Conservation (phyloP, 176 grass and related monocot species). For the Phoenix dactylifera region DNA sequence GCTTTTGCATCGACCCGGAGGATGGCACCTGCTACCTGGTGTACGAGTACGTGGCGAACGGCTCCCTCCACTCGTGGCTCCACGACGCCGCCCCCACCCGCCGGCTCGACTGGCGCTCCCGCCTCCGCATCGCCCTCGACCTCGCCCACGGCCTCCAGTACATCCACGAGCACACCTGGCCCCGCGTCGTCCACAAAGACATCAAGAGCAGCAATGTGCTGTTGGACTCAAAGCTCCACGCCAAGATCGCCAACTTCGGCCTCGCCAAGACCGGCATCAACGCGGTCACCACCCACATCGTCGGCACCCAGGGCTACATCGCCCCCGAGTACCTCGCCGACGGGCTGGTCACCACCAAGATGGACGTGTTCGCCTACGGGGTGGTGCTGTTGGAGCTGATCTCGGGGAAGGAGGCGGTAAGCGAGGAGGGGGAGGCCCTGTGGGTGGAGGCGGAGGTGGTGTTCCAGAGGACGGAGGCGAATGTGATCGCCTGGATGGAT, state of each 20-base stretch:
- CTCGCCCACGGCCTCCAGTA: constrained; percentile 88
- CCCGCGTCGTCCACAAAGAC: constrained; percentile 98
- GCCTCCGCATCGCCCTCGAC: constrained; percentile 83
- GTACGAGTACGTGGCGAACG: constrained; percentile 94
- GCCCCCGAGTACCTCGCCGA: constrained; percentile 88
- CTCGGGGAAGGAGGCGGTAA: constrained; percentile 51
- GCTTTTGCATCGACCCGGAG: constrained; percentile 70
- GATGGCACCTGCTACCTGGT: constrained; percentile 81
- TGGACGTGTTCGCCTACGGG: constrained; percentile 93
- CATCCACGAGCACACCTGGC: constrained; percentile 99
- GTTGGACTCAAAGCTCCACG: constrained; percentile 55
- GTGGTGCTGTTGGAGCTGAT: constrained; percentile 88
- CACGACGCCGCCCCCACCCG: constrained; percentile 22
- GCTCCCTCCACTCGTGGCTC: constrained; percentile 73
- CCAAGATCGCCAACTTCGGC: constrained; percentile 99
- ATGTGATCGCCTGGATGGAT: constrained; percentile 65
- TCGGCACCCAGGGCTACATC: constrained; percentile 91
- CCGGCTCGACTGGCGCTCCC: constrained; percentile 51
- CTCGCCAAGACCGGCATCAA: constrained; percentile 92
- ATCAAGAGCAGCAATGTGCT: constrained; percentile 95
- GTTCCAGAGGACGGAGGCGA: constrained; percentile 38
- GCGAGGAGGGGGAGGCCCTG: constrained; percentile 40
- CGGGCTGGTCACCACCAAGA: constrained; percentile 88
- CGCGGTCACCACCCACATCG: constrained; percentile 92
- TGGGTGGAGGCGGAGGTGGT: constrained; percentile 56